Base-by-base conservation (phyloP, 371 early-diverging fungal species). In the Dipsacomyces acuminosporus region DNA sequence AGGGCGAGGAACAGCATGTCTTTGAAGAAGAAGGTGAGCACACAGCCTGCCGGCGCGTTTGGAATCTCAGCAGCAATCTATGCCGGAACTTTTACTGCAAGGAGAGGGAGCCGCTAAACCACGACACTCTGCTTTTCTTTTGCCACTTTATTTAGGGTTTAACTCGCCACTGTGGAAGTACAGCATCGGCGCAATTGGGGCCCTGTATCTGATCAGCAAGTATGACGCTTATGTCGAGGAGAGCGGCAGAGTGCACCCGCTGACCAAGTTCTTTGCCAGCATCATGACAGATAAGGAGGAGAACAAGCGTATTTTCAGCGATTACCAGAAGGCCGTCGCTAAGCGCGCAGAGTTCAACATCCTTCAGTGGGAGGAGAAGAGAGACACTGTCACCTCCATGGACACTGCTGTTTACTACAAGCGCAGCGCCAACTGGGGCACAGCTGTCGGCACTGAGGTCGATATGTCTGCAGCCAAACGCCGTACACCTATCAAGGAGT, bases 201-300 rank as follows among this genome's bases (percentile, higher is more conserved):
- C 38, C 13, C 11, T 62, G 18, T 62, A 57, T 24, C 15, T 67
- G 58, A 47, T 67, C 8, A 34, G 59, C 41, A 43, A 44, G 24
- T 67, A 67, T 55, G 54, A 67, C 48, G 69, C 63, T 58, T 58
- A 67, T 30, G 49, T 67, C 9, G 69, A 67, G 63, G 25, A 44
- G 45, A 58, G 54, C 45, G 69, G 69, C 1, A 36, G 55, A 0
- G 69, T 67, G 41, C 69, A 67, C 25, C 69, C 69, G 17, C 13
- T 67, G 54, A 67, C 63, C 11, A 53, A 33, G 54, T 58, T 67
- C 51, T 62, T 53, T 21, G 58, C 69, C 30, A 57, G 54, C 36
- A 62, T 58, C 30, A 62, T 67, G 69, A 53, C 47, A 1, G 63
- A 67, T 48, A 45, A 43, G 44, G 58, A 17, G 3, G 48, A 50